A percentile compares a stretch with the other conserved stretches of the same genome.
Conservation (phyloP, 148 eudicot species). For the Tetragonia tetragonoides region DNA sequence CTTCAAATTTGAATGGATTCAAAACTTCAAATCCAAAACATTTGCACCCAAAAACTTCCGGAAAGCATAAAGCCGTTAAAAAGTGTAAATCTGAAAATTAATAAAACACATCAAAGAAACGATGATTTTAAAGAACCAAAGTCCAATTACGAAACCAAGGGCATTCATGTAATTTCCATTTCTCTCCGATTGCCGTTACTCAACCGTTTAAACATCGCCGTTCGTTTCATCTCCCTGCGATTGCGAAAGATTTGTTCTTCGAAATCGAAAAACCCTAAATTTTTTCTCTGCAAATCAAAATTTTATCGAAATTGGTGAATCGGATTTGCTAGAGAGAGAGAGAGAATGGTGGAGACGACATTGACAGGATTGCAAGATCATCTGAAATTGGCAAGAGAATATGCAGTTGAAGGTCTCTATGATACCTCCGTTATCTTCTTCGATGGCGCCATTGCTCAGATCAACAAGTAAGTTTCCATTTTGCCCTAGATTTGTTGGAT, state of each 20-base stretch:
- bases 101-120: no score
- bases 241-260: neutral
- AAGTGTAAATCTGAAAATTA: no score
- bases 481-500: neutral
- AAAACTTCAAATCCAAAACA: no score
- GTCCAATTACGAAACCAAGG: slow-evolving; percentile 4
- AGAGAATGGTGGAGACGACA: slow-evolving; percentile 60
- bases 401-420: slow-evolving; percentile 88
- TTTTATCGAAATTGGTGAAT: neutral
- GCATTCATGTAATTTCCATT: slow-evolving; percentile 11
- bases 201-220: slow-evolving; percentile 31
- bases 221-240: slow-evolving; percentile 8
- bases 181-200: slow-evolving; percentile 18
- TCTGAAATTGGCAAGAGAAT: slow-evolving; percentile 88
- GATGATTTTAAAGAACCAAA: no score
- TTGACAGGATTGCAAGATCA: slow-evolving; percentile 88
- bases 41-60: no score
- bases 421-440: slow-evolving; percentile 98
- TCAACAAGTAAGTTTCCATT: slow-evolving; percentile 66
- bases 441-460: slow-evolving; percentile 98
- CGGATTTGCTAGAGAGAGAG: neutral
- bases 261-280: slow-evolving; percentile 12
- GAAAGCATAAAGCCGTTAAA: no score
- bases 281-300: neutral
- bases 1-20: no score